Base-by-base conservation (phyloP, 2,329 filamentous ascomycete species). In the Diaporthe longicolla region DNA sequence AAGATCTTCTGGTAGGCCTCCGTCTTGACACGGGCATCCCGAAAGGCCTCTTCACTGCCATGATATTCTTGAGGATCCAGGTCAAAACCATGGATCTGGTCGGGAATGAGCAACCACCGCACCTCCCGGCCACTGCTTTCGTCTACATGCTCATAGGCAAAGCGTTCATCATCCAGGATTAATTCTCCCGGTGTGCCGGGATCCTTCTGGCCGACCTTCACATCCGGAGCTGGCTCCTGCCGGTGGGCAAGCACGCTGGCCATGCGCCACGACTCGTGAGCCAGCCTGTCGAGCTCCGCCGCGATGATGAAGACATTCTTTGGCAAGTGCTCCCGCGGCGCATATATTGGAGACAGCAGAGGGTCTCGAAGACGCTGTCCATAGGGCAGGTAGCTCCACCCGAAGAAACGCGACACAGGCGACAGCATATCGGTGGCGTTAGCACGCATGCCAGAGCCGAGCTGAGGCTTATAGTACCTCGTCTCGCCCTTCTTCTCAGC, bases 41-140 rank as follows among this genome's bases (percentile, higher is more conserved):
- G 29, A 13, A 52, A 37, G 24, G 43, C 45, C 13, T 52, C 43
- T 19, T 50, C 40, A 26, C 40, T 65, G 40, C 59, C 40, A 10
- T 50, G 59, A 50, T n/a, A 50, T 0, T 24, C 40, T n/a, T n/a
- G 26, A 19, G 59, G 59, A 17, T 65, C 59, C 26, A 65, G 5
- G n/a, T 65, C 43, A n/a, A 65, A 65, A 2, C 26, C 61, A 2
- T 65, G 61, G 4, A 65, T 50, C 26, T 65, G 61, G 21, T 65
- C 61, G 10, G 61, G 43, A 26, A 65, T 13, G 26, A 65, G 61
- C 26, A 65, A 17, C 61, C 43, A 50, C 19, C 32, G 61, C 40
- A 65, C 19, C 29, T n/a, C 26, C 17, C 9, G 6, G 1, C 61
- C 43, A 24, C 24, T 13, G 15, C 1, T 43, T 1, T 5, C 37